Evolutionary conservation across 2,329 filamentous ascomycete species (phyloP).

Genomic region (Colletotrichum gigasporum): DNA sequence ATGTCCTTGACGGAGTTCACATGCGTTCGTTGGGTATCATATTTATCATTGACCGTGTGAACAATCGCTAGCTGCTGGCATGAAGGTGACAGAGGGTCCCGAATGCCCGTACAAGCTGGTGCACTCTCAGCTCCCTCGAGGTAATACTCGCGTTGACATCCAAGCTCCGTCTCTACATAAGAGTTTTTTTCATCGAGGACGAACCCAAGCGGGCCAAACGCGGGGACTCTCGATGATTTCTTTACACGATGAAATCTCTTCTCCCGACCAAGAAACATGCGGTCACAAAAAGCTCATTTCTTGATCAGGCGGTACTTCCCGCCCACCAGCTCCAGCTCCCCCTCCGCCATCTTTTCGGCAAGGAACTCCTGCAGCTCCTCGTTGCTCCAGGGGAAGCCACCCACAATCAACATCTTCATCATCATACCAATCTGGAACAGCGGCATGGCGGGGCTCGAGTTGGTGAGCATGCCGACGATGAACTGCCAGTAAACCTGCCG

Average conservation of each 20-base stretch:
- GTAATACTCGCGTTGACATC: no score
- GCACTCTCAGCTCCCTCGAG: no score
- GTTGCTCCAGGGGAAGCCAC: slow-evolving; percentile 88
- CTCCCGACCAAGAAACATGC: background rate
- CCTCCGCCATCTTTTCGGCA: slow-evolving; percentile 77
- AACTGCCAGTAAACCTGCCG: slow-evolving; percentile 86
- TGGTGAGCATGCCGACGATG: slow-evolving; percentile 94
- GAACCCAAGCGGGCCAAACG: no score
- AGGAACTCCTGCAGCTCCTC: slow-evolving; percentile 89
- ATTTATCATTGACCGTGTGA: background rate
- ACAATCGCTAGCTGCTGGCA: background rate
- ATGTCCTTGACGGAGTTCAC: no score
- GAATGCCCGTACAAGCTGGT: no score
- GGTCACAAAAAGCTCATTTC: slow-evolving; percentile 53
- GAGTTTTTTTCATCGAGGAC: no score
- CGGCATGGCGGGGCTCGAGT: slow-evolving; percentile 83
- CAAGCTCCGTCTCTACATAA: no score
- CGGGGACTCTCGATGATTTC: no score
- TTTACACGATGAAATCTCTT: no score
- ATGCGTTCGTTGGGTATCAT: background rate
- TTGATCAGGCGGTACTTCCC: slow-evolving; percentile 76
- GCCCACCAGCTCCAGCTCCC: slow-evolving; percentile 73
- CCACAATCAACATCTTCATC: slow-evolving; percentile 90
- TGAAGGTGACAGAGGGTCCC: background rate
- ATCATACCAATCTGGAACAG: slow-evolving; percentile 88